Evolutionary conservation across 2,329 filamentous ascomycete species (phyloP).

Genomic region (Metarhizium rileyi): DNA sequence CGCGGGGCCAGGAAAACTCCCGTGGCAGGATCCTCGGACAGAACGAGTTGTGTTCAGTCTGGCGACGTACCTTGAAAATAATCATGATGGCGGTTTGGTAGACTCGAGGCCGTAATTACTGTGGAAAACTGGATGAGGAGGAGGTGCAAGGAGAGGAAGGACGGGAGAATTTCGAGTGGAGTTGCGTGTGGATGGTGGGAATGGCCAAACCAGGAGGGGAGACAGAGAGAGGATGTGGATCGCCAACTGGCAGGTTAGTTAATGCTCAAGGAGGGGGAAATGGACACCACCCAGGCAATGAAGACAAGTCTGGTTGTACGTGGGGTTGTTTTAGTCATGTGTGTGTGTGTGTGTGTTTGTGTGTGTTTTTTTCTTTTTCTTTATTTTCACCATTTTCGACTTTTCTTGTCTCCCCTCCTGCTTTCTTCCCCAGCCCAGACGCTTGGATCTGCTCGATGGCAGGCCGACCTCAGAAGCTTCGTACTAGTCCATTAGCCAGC

Average conservation of each 20-base stretch:
- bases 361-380: neutral
- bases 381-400: too few species aligned
- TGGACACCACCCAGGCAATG: neutral
- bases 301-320: neutral
- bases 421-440: too few species aligned
- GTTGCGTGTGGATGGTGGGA: neutral
- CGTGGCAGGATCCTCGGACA: neutral
- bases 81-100: constrained; percentile 53
- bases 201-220: constrained; percentile 1
- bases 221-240: neutral
- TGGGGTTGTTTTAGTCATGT: too few species aligned
- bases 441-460: too few species aligned
- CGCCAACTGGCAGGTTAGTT: neutral
- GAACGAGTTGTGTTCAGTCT: neutral
- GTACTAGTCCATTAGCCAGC: too few species aligned
- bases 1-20: too few species aligned
- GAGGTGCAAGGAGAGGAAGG: constrained; percentile 7
- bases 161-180: constrained; percentile 1
- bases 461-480: too few species aligned
- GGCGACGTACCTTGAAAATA: constrained; percentile 53
- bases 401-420: too few species aligned
- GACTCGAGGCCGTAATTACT: constrained; percentile 9
- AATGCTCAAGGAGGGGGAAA: neutral
- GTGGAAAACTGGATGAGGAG: constrained; percentile 9
- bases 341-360: too few species aligned